Evolutionary conservation across 2,329 filamentous ascomycete genomes (phyloP), one percentile per base, ranked within the genome.

Genomic region (Exophiala bonariae): DNA sequence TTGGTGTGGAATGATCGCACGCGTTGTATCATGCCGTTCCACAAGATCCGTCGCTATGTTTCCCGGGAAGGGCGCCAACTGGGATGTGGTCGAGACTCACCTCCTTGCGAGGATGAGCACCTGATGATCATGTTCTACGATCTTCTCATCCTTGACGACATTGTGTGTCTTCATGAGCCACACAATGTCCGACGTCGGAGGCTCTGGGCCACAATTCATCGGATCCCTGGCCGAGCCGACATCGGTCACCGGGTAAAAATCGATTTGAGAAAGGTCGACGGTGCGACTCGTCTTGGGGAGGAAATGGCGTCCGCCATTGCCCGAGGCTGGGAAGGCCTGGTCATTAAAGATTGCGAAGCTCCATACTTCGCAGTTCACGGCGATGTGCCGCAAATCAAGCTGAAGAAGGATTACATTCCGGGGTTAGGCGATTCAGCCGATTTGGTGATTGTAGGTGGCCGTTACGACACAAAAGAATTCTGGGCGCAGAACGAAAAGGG

Each of bases 401-500:
- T 95, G 31, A 95, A 96, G 66, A 89, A 89, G 60, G 88, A 92
- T 60, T 95, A 93, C 59, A 79, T 95, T 23, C 26, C 78, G 19
- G 82, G 82, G 3, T 80, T 92, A 63, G 89, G 89, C 1, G 89
- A 95, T 50, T 82, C 90, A 20, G 86, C 87, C 8, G 90, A 95
- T 63, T 87, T 95, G 61, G 83, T 86, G 1, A 76, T 92, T 1
- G 72, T 95, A 2, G 89, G 87, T 0, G 89, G 81, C 6, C 80
- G 81, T 14, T 90, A 86, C 57, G 80, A 89, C 56, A 69, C 85
- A 2, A 70, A 76, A 41, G 79, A 82, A 51, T 85, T 84, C 5
- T 75, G 73, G 37, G 71, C 74, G 6, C 77, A 35, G 23, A 26
- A 11, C 6, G 23, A 26, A 26, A 26, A 26, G 23, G 11, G 23